These are phyloP conservation scores for Volvox reticuliferus DNA, from an alignment of 139 green algal species.

Conservation along the genomic window DNA sequence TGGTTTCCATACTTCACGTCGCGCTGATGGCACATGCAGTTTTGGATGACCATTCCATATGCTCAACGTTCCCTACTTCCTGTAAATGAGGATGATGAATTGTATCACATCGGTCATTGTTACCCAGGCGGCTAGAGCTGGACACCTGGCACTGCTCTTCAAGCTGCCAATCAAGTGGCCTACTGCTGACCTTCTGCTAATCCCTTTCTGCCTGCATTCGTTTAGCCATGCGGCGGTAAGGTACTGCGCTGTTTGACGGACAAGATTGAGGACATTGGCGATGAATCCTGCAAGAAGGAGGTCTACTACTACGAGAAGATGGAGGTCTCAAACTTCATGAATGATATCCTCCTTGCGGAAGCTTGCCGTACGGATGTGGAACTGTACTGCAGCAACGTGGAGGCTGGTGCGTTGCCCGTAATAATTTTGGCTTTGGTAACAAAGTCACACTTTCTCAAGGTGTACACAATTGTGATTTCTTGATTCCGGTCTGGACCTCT, in stretches of 20 bases:
- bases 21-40: no score
- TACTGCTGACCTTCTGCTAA: background rate
- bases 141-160: background rate
- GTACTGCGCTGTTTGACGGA: slow-evolving; percentile 88
- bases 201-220: background rate
- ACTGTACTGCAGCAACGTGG: slow-evolving; percentile 69
- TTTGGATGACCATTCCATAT: no score
- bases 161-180: background rate
- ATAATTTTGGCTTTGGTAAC: no score
- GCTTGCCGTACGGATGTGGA: slow-evolving; percentile 78
- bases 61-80: background rate
- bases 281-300: slow-evolving; percentile 83
- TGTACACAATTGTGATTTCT: no score
- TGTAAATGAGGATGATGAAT: no score
- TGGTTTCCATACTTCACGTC: background rate
- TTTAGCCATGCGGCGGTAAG: slow-evolving; percentile 55
- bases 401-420: slow-evolving; percentile 56
- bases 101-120: background rate
- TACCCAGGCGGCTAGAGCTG: background rate
- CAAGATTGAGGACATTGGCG: slow-evolving; percentile 78
- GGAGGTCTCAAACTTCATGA: slow-evolving; percentile 73
- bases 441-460: no score
- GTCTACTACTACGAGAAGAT: slow-evolving; percentile 89
- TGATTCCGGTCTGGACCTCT: no score
- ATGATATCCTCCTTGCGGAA: slow-evolving; percentile 75